Evolutionary conservation across 306 rosid genomes (phyloP), one percentile per base, ranked within the genome.

Genomic region (Begonia fuchsioides): DNA sequence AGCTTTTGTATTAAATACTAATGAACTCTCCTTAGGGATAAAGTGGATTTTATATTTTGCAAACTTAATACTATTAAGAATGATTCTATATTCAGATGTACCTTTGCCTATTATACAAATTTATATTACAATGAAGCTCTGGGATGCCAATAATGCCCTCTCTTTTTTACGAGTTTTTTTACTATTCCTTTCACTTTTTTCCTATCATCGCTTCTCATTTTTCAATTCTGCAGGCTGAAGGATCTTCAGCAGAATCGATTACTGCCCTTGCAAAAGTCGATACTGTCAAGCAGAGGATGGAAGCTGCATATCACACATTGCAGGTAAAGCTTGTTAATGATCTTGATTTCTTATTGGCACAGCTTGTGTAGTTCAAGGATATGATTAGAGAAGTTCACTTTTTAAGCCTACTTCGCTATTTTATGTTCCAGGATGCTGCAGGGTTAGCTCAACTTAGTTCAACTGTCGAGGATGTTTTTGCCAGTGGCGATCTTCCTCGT

Each of bases 271-370:
- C 98, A 35, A 85, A 76, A 71, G 95, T 85, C 0, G 98, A 92
- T 54, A 68, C 72, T 11, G 96, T 92, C 44, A 92, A 92, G 82
- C 98, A 92, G 78, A 82, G 98, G 47, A 92, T 92, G 98, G 98
- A 92, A 76, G 86, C 94, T 59, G 98, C 96, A 2, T 85, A 85
- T 60, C 86, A 77, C 51, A 92, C 98, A 3, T 67, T 77, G 56
- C 98, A 92, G 96, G 96, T 87, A 52, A 49, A 44, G 14, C 68
- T 43, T 53, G 9, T 60, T 55, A 43, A 59, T 17, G 32, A 14
- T 17, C 20, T 47, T 51, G 41, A 15, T 47, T 45, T 69, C 52
- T 46, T 32, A 5, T 56, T 10, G 50, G 43, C 43, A 20, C 1
- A 45, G 41, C 53, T 59, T 38, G 4, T 40, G 15, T 26, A 60